Evolutionary conservation across 306 rosid species (phyloP).

Genomic region (Cicer yamashitae): DNA sequence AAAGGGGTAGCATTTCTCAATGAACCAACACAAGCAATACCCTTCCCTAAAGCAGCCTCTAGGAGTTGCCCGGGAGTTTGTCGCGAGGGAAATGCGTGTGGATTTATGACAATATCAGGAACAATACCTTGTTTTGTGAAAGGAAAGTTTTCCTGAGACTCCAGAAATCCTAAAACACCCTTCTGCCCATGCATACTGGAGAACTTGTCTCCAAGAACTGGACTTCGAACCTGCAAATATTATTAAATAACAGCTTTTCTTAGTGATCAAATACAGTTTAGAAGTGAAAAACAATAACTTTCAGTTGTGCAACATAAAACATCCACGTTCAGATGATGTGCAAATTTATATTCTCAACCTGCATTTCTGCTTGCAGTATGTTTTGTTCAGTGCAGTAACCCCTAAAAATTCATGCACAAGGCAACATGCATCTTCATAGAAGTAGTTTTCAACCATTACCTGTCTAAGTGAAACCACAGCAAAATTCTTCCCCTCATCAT

Average conservation of each 20-base stretch:
- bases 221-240: slow-evolving; percentile 77
- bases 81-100: slow-evolving; percentile 96
- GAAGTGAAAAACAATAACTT: neutral
- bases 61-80: slow-evolving; percentile 98
- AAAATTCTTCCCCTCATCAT: slow-evolving; percentile 91
- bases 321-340: slow-evolving; percentile 31
- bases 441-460: slow-evolving; percentile 53
- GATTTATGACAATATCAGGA: slow-evolving; percentile 96
- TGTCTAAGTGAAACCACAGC: slow-evolving; percentile 93
- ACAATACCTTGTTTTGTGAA: slow-evolving; percentile 91
- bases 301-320: slow-evolving; percentile 40
- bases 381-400: slow-evolving; percentile 10
- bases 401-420: neutral
- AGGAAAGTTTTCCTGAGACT: slow-evolving; percentile 92
- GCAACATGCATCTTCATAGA: slow-evolving; percentile 7
- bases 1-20: slow-evolving; percentile 84
- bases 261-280: slow-evolving; percentile 15
- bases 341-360: neutral
- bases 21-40: slow-evolving; percentile 76
- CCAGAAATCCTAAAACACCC: slow-evolving; percentile 94
- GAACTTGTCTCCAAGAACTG: slow-evolving; percentile 96
- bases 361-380: slow-evolving; percentile 6
- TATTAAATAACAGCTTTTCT: slow-evolving; percentile 31
- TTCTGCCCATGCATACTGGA: slow-evolving; percentile 99
- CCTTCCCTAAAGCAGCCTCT: slow-evolving; percentile 97